phyloP scores from a whole-genome alignment of 1,284 basidiomycete species.

The Neotropicomus parvogracilis region DNA sequence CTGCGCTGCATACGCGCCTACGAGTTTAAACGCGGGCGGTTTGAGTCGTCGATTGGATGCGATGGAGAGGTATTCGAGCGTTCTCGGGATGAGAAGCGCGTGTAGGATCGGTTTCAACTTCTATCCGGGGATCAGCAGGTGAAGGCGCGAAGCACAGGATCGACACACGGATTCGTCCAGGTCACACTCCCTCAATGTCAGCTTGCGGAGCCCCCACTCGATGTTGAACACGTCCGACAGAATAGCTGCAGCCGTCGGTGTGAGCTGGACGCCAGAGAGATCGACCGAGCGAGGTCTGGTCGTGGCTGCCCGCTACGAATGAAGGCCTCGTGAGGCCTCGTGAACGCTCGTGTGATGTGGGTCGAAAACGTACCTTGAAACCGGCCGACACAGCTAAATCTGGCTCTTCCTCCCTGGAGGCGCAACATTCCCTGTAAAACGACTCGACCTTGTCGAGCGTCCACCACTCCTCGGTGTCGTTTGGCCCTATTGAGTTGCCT shows the following conservation, averaged over 20 bases:
- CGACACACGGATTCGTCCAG: conserved; percentile 68
- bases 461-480: conserved; percentile 66
- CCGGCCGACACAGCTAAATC: conserved; percentile 64
- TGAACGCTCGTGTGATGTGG: conserved; percentile 19
- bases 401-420: conserved; percentile 68
- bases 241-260: conserved; percentile 65
- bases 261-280: conserved; percentile 74
- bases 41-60: conserved; percentile 86
- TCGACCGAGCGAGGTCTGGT: conserved; percentile 67
- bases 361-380: conserved; percentile 48
- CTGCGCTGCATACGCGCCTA: conserved; percentile 71
- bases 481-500: conserved; percentile 43
- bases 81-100: conserved; percentile 80
- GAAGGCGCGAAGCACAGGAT: conserved; percentile 1
- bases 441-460: conserved; percentile 74
- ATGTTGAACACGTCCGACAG: conserved; percentile 86
- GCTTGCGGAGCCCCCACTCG: conserved; percentile 83
- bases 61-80: conserved; percentile 80
- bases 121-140: conserved; percentile 36
- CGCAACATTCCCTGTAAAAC: conserved; percentile 79
- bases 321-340: conserved; percentile 7
- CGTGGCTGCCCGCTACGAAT: conserved; percentile 46
- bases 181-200: conserved; percentile 78
- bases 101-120: conserved; percentile 88
- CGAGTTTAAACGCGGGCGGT: conserved; percentile 71